Evolutionary conservation across 768 basidiomycete genomes (phyloP), one percentile per base, ranked within the genome.

Genomic region (Mycena epipterygia): DNA sequence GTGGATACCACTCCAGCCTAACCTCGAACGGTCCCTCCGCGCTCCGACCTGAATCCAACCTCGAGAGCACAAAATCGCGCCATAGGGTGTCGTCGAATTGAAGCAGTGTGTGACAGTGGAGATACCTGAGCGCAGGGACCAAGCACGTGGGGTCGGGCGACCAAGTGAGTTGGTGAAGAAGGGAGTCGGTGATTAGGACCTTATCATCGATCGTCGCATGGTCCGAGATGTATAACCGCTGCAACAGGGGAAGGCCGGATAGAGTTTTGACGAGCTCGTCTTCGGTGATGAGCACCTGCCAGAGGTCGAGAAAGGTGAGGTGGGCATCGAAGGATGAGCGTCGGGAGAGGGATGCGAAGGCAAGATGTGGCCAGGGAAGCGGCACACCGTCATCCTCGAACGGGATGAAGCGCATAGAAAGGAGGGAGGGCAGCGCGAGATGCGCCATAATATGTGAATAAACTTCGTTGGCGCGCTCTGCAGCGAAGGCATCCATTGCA

Each of bases 31-130:
- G 46, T 8, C 65, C 57, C 44, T 16, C 35, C 5, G 19, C 12
- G 29, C 59, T 67, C 7, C 64, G 56, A 4, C 65, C 65, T 12
- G 65, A 57, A 17, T 29, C n/a, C 7, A 67, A 13, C 12, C 65
- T 42, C 44, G 65, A 59, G 27, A 67, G 49, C 23, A 58, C 48
- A 32, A 67, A 67, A 25, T 51, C 65, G 21, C 65, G 56, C 27
- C 14, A 52, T n/a, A 67, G 46, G 5, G 30, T 33, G 35, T 67
- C 65, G 48, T 67, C 65, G 53, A 65, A 65, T 21, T 37, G 41
- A 12, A 56, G 41, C 13, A 65, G n/a, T 0, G 64, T 56, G n/a
- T 58, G 44, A 17, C 21, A 35, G 6, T 41, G 21, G 11, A 67
- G 37, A 29, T 8, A 59, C 13, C 35, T 59, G 49, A 67, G 65